Conservation (phyloP, 768 basidiomycete species). For the Peribolospora baueri region DNA sequence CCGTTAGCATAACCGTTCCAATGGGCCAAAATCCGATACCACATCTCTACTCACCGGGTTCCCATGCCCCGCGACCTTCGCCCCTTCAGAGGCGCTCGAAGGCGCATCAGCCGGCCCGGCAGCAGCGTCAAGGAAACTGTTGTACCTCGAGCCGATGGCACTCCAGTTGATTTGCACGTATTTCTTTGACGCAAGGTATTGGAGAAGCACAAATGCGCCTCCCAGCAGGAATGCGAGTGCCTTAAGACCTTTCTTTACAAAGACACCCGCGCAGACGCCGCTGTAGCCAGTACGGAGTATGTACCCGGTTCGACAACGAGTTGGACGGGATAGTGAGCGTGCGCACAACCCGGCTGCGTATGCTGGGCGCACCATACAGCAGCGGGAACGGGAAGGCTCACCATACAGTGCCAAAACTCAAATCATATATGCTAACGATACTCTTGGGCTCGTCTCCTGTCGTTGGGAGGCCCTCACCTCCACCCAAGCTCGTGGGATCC, state of each 20-base stretch:
- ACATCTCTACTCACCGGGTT: background rate
- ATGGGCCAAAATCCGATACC: background rate
- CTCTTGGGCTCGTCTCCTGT: too few species aligned
- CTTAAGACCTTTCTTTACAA: conserved; percentile 78
- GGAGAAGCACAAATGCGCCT: conserved; percentile 61
- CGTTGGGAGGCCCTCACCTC: too few species aligned
- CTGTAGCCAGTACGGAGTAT: too few species aligned
- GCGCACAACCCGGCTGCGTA: too few species aligned
- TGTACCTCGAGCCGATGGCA: conserved; percentile 3
- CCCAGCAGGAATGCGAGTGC: conserved; percentile 60
- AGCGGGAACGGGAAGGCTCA: too few species aligned
- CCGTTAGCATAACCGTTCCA: background rate
- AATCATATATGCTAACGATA: too few species aligned
- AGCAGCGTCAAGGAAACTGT: background rate
- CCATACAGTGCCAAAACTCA: too few species aligned
- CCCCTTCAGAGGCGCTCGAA: too few species aligned
- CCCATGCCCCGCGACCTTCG: background rate
- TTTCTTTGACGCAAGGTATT: conserved; percentile 4
- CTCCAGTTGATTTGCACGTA: conserved; percentile 5
- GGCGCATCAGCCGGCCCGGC: conserved; percentile 1
- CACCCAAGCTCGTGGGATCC: too few species aligned
- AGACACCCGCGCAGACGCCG: conserved; percentile 72
- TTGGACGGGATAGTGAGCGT: too few species aligned
- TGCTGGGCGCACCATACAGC: too few species aligned
- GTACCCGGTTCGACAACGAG: too few species aligned